Evolutionary conservation across 2,329 filamentous ascomycete genomes (phyloP).

Genomic region (Trichoderma sp.): DNA sequence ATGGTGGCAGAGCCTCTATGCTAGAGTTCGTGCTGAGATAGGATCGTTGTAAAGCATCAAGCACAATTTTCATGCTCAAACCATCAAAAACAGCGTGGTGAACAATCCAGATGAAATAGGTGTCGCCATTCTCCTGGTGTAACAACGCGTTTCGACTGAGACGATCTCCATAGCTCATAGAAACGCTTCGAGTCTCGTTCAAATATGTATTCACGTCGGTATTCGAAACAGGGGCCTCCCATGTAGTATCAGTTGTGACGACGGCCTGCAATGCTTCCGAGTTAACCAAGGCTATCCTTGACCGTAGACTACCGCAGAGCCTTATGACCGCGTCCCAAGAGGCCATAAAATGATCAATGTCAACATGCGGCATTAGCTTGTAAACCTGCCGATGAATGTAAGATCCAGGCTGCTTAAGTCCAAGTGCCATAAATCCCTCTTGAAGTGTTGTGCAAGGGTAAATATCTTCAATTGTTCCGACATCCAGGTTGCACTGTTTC

Average conservation of each 20-base stretch:
- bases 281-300: constrained; percentile 8
- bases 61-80: constrained; percentile 5
- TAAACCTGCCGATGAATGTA: constrained; percentile 15
- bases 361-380: neutral
- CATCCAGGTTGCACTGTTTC: neutral
- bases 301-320: constrained; percentile 8
- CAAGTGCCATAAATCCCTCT: constrained; percentile 12
- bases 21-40: neutral
- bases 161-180: constrained; percentile 12
- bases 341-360: constrained; percentile 7
- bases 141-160: neutral
- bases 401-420: constrained; percentile 6
- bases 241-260: neutral
- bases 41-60: neutral
- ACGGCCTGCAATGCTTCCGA: neutral
- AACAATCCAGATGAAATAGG: constrained; percentile 14
- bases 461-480: neutral
- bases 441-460: constrained; percentile 15
- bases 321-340: constrained; percentile 29
- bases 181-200: neutral
- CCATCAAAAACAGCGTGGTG: constrained; percentile 17
- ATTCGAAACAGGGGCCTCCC: neutral
- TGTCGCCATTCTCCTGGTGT: neutral
- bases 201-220: constrained; percentile 1
- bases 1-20: neutral